Percentiles rank a stretch among this genome's conserved stretches.
Conservation (phyloP, 176 grass and related monocot species). For the Aegilops speltoides region DNA sequence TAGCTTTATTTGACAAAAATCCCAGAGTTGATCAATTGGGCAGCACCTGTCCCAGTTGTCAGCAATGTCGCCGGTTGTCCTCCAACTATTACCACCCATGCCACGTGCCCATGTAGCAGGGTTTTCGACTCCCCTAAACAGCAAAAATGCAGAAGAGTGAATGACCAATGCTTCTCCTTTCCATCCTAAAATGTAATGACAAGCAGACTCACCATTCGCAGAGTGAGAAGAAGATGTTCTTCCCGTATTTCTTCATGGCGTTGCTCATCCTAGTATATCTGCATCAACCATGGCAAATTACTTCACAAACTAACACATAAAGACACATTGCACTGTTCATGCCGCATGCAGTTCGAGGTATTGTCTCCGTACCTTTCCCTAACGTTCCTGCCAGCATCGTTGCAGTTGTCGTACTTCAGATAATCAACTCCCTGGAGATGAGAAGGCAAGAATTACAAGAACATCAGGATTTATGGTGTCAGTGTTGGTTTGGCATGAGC, state of each 20-base stretch:
- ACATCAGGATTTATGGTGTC: slow-evolving; percentile 5
- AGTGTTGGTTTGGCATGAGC: background rate
- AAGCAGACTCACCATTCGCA: slow-evolving; percentile 79
- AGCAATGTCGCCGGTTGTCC: slow-evolving; percentile 78
- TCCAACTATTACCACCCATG: slow-evolving; percentile 84
- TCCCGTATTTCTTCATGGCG: slow-evolving; percentile 72
- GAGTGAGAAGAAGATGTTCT: slow-evolving; percentile 85
- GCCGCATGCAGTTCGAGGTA: background rate
- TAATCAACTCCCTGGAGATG: slow-evolving; percentile 69
- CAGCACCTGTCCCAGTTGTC: slow-evolving; percentile 82
- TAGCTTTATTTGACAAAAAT: background rate
- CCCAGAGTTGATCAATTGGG: slow-evolving; percentile 6
- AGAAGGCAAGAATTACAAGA: slow-evolving; percentile 13
- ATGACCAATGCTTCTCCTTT: background rate
- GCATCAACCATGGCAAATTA: slow-evolving; percentile 13
- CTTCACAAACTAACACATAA: background rate
- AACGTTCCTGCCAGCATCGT: slow-evolving; percentile 47
- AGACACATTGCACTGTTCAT: background rate
- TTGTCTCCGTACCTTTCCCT: slow-evolving; percentile 52
- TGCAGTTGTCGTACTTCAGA: slow-evolving; percentile 97
- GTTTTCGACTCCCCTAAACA: slow-evolving; percentile 60
- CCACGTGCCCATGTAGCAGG: slow-evolving; percentile 84
- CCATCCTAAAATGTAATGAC: background rate
- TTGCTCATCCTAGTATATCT: slow-evolving; percentile 86
- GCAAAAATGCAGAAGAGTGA: background rate